Evolutionary conservation across 1,139 yeast genomes (phyloP), one percentile per base, ranked within the genome.

Genomic region (Pneumocystis sp.): DNA sequence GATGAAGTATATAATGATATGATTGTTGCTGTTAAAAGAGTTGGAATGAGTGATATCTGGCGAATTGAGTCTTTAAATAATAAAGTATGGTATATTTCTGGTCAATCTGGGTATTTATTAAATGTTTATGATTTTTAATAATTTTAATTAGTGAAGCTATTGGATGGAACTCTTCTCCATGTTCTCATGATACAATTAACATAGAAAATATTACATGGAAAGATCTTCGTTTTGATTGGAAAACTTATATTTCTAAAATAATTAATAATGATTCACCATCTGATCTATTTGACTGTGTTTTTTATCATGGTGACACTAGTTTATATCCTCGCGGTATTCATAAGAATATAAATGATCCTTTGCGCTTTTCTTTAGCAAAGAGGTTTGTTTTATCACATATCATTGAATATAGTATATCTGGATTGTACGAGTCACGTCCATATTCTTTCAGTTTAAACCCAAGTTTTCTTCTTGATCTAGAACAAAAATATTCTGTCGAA

Each of bases 291-390:
- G 19, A 60, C 10, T 12, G 7, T 25, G 19, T 60, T 42, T 60
- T 60, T 42, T 60, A 29, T 4, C 50, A 60, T 42, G 62, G 62
- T 29, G 62, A 60, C 25, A 15, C 62, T 31, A 25, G 31, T 29
- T 25, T 25, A 25, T 60, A 60, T 31, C 62, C 62, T 17, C 62
- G 25, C 15, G 62, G 62, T 5, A 31, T 60, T 42, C 62, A 60
- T 60, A 60, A 40, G 21, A 25, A 25, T 15, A 25, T 60, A 40
- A 60, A 60, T 25, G 57, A 50, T 25, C 57, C 31, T 50, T 50
- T 50, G 25, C 57, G 57, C 3, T 25, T 25, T 50, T 50, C 57
- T 19, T 50, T 50, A 25, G 57, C 57, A 25, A 50, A 50, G 12
- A 50, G 57, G 21, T 50, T 50, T 50, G 34, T 50, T 25, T 25